These are phyloP conservation scores for Annulohypoxylon maeteangense DNA, from an alignment of 495 filamentous ascomycete genomes.

Conservation along the genomic window DNA sequence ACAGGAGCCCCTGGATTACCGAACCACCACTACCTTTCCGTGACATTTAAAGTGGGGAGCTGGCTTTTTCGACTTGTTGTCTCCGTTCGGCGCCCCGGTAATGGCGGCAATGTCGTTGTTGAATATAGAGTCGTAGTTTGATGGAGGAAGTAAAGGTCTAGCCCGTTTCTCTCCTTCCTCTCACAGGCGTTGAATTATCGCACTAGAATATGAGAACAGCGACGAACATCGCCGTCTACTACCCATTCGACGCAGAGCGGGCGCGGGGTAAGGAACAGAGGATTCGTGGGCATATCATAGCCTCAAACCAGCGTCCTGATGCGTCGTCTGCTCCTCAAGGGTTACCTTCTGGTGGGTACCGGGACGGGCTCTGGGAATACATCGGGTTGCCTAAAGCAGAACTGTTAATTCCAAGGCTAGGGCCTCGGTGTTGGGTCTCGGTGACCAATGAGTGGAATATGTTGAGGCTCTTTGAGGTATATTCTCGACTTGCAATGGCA, in stretches of 20 bases:
- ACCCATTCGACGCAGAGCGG: background rate
- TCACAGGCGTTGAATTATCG: background rate
- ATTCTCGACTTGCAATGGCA: too few species aligned
- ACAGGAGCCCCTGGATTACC: conserved; percentile 15
- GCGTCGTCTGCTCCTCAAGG: background rate
- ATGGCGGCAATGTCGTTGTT: background rate
- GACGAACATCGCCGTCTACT: background rate
- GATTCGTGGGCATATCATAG: conserved; percentile 6
- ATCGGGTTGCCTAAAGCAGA: background rate
- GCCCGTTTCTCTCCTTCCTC: background rate
- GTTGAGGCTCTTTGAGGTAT: background rate
- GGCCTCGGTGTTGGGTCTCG: background rate
- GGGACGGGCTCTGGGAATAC: background rate
- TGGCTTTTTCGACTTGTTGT: background rate
- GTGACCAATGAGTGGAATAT: background rate
- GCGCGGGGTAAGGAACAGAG: conserved; percentile 7
- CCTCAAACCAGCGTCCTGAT: background rate
- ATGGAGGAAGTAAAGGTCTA: background rate
- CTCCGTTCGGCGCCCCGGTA: background rate
- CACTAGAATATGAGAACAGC: background rate
- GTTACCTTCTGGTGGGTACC: background rate
- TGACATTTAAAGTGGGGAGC: background rate
- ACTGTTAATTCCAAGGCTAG: background rate
- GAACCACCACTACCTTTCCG: conserved; percentile 7
- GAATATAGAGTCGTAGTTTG: background rate